Evolutionary conservation across 257 asterid genomes (phyloP), one percentile per base, ranked within the genome.

Genomic region (Jasminum sambac): DNA sequence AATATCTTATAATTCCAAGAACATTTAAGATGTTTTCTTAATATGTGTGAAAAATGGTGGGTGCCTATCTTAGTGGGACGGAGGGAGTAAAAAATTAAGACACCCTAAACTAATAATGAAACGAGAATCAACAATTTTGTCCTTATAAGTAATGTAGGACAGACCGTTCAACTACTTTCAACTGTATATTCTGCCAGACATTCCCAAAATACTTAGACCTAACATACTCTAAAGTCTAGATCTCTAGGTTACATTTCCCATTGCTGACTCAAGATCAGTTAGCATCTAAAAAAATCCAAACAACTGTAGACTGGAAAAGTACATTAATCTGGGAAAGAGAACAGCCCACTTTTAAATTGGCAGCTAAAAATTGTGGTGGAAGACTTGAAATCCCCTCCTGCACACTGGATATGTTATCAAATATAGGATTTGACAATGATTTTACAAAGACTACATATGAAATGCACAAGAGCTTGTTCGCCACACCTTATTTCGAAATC

Each of bases 251-350:
- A 26, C 23, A 63, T 23, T n/a, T 21, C 39, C 46, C 66, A 40
- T 44, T 46, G 57, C 16, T 24, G 5, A 48, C 13, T 25, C 62
- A 64, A 72, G 50, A 44, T 16, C 34, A 21, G 72, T 61, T 38
- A 55, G 63, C 58, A 55, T 6, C 46, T 5, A 71, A 60, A 65
- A 50, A 62, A 62, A 50, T 52, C 30, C 13, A 50, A 19, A 13
- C 48, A 38, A 41, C 30, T 43, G 0, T 16, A 67, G n/a, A 37
- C 67, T 36, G 52, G 59, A 30, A 40, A 43, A 67, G 6, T 46
- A 16, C 21, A 19, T 63, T 30, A 55, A 57, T 38, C 69, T 16
- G 57, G 23, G 57, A 21, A 46, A 46, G n/a, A 46, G 57, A 46
- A 16, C 5, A 17, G 6, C 57, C 57, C 9, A 46, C n/a, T 16